phyloP scores from a whole-genome alignment of 2,329 filamentous ascomycete genomes.

The Trichoderma oligosporum region DNA sequence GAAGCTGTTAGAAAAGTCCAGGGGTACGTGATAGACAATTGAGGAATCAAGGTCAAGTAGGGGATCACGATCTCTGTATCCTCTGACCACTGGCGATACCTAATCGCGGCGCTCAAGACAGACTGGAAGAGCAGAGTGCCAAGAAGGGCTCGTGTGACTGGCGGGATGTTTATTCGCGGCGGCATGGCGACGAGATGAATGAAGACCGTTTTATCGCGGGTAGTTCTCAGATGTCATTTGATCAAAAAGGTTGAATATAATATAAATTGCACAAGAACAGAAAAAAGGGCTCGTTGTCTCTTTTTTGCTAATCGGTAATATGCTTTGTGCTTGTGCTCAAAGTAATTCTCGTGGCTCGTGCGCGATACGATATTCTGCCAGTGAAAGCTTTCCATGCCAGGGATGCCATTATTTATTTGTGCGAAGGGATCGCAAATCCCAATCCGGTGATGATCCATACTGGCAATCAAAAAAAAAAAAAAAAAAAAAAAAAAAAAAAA shows the following conservation, averaged over 20 bases:
- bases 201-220: slow-evolving; percentile 3
- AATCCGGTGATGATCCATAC: too few relatives aligned
- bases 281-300: background rate
- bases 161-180: slow-evolving; percentile 84
- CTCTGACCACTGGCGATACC: slow-evolving; percentile 65
- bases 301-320: background rate
- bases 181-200: slow-evolving; percentile 54
- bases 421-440: background rate
- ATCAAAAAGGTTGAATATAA: background rate
- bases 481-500: too few relatives aligned
- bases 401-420: slow-evolving; percentile 11
- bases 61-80: slow-evolving; percentile 68
- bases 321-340: background rate
- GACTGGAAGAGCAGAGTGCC: slow-evolving; percentile 72
- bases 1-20: slow-evolving; percentile 89
- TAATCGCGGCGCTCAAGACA: slow-evolving; percentile 74
- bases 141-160: slow-evolving; percentile 80
- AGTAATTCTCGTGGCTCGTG: background rate
- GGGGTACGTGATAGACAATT: slow-evolving; percentile 78
- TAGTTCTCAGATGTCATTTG: slow-evolving; percentile 13
- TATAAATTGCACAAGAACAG: too few relatives aligned
- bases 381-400: slow-evolving; percentile 4
- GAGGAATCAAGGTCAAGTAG: slow-evolving; percentile 83
- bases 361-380: background rate
- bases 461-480: too few relatives aligned